Evolutionary conservation across 225 moss, liverwort and hornwort species (phyloP), one percentile per base, ranked within the genome.

Genomic region (Straminergon stramineum): DNA sequence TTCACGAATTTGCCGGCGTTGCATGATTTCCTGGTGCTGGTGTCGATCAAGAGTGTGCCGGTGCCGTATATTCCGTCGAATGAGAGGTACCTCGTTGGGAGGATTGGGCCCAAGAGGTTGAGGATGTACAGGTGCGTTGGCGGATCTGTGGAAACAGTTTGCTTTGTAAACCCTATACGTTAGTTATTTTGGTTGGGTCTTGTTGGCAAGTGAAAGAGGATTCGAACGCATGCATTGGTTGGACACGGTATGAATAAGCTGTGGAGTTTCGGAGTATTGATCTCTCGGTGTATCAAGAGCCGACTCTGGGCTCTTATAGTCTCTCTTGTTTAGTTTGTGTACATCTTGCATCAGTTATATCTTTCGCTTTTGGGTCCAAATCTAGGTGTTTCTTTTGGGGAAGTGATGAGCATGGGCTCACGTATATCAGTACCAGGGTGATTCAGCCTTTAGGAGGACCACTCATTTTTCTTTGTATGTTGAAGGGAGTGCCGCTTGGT

Each of bases 1-100:
- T 95, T 97, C 77, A 98, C 96, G 57, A 98, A 98, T 79, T 84
- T 98, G n/a, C 98, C 97, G 20, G 98, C 98, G 41, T 87, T 98
- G 89, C 98, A 98, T 63, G 93, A 94, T 41, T 88, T 98, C 45
- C 70, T 98, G 39, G 94, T 95, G 18, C 90, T 98, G 27, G 97
- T 98, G 10, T 96, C 96, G 41, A 92, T 98, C 9, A 98, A 98
- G 86, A 94, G 92, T 9, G 96, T 97, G 32, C 95, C 94, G 10
- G 97, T 98, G 9, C 98, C 98, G 4, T 90, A 92, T 76, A 89
- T 98, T 43, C 90, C 93, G 39, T 39, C 91, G 10, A 69, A 91
- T 4, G 97, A 98, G 88, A 94, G 97, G 22, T 97, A 95, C 87
- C 92, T 98, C 28, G 90, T 96, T 19, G 95, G 95, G 9, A 93